These are phyloP conservation scores for Diaporthe capsici DNA, from an alignment of 2,329 filamentous ascomycete genomes.

Conservation along the genomic window DNA sequence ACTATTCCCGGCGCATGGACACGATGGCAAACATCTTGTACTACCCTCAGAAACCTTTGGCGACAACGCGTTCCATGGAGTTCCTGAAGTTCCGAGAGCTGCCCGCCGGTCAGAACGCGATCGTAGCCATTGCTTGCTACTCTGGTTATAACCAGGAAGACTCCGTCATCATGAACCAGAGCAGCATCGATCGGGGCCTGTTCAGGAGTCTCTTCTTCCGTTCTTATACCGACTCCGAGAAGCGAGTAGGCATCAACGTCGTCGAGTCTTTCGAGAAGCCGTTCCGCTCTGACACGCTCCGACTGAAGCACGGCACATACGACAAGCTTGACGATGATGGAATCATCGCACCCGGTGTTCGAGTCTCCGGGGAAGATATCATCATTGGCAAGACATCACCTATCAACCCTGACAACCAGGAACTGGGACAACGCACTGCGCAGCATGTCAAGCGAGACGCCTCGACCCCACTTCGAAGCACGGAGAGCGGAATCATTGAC, in stretches of 20 bases:
- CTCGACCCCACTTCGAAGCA: conserved; percentile 93
- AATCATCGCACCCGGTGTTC: conserved; percentile 91
- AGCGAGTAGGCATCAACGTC: conserved; percentile 92
- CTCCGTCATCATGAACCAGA: conserved; percentile 99
- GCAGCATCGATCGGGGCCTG: conserved; percentile 95
- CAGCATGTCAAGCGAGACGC: conserved; percentile 94
- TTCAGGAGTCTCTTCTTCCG: conserved; percentile 99
- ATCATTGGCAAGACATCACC: conserved; percentile 99
- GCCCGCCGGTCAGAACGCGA: conserved; percentile 96
- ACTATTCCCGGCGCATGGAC: conserved; percentile 97
- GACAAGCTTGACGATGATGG: conserved; percentile 98
- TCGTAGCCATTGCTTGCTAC: conserved; percentile 97
- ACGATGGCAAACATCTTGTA: conserved; percentile 99
- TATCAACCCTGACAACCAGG: conserved; percentile 91
- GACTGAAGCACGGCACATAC: conserved; percentile 94
- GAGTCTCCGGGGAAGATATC: conserved; percentile 97
- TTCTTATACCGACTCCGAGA: conserved; percentile 97
- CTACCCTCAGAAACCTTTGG: conserved; percentile 97
- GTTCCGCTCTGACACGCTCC: conserved; percentile 86
- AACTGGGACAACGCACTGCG: conserved; percentile 91
- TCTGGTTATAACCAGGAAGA: conserved; percentile 99
- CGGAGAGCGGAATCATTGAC: conserved; percentile 97
- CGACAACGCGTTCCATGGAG: conserved; percentile 97
- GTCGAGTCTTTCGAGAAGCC: conserved; percentile 98
- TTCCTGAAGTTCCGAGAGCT: conserved; percentile 98